Base-by-base conservation (phyloP, 208 protist genomes). In the Acanthamoeba quina region DNA sequence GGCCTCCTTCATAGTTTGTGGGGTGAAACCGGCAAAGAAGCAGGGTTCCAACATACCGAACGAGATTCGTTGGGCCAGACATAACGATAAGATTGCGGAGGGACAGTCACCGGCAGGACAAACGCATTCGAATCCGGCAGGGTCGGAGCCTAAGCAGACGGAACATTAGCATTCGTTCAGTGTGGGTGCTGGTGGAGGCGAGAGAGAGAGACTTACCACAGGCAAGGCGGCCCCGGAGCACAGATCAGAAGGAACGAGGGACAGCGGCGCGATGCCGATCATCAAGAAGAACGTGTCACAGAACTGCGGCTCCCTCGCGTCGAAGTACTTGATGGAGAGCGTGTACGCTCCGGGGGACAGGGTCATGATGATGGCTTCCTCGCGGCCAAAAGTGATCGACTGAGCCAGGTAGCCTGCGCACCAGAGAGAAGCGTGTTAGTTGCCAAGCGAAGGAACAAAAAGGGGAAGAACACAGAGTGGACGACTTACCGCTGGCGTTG, bases 361-460 rank as follows among this genome's bases (percentile, higher is more conserved):
- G 47, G 83, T 90, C 3, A 90, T 90, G 62, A 70, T 90, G 83
- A 90, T 90, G 54, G 83, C 68, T 17, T 90, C 83, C 83, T 90
- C 83, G 15, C 62, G 54, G 54, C 54, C 54, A 68, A 90, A 90
- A 6, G 83, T 54, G 24, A 90, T 37, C 9, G 83, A 90, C 58
- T 72, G 62, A 2, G 83, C 83, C 83, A 90, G 83, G 58, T 26
- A 47, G 56, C 83, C 83, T 90, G 44, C 19, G 17, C 3, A 17
- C 52, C 15, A 56, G 52, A 13, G 15, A 3, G 15, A 3, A 64
- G 4, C 1, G 13, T 21, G 58, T 64, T 5, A 64, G 24, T 26
- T 64, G 21, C 15, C 0, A 21, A 64, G 24, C 21, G 21, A 64
- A 19, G 21, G 58, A 21, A 56, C 6, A 5, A 52, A 26, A 21